These are phyloP conservation scores for Trichomonas tenax DNA, from an alignment of 208 protist species.

Conservation along the genomic window DNA sequence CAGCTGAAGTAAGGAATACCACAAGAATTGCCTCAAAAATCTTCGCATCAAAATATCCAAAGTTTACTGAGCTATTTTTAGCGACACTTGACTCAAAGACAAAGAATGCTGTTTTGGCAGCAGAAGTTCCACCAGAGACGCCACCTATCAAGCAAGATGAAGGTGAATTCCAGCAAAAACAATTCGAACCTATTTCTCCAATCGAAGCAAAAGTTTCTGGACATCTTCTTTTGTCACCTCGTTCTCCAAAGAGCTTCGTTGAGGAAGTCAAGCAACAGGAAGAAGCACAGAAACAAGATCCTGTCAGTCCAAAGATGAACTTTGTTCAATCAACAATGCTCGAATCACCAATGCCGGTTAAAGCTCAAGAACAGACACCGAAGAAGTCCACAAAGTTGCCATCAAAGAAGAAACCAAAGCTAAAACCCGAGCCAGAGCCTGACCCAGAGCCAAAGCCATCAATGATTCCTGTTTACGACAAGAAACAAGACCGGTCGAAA, in stretches of 20 bases:
- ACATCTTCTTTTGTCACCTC: neutral
- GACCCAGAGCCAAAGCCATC: neutral
- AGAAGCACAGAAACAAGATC: neutral
- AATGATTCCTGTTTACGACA: neutral
- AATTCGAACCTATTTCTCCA: neutral
- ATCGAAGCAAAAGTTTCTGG: neutral
- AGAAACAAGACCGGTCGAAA: neutral
- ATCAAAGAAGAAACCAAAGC: neutral
- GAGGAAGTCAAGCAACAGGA: neutral
- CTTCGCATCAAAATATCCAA: neutral
- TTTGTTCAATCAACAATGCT: neutral
- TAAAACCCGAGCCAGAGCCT: neutral
- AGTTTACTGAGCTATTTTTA: neutral
- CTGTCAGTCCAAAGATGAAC: neutral
- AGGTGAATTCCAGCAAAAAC: neutral
- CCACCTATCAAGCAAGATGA: neutral
- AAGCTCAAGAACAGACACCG: neutral
- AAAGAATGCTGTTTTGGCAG: neutral
- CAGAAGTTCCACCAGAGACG: neutral
- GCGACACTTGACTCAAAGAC: neutral
- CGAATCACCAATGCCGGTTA: neutral
- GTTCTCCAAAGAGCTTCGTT: neutral
- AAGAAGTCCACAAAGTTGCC: neutral
- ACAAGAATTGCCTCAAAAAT: neutral
- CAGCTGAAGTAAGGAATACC: neutral